Conservation (phyloP, 225 moss, liverwort and hornwort species). For the Bryoerythrophyllum caledonicum region DNA sequence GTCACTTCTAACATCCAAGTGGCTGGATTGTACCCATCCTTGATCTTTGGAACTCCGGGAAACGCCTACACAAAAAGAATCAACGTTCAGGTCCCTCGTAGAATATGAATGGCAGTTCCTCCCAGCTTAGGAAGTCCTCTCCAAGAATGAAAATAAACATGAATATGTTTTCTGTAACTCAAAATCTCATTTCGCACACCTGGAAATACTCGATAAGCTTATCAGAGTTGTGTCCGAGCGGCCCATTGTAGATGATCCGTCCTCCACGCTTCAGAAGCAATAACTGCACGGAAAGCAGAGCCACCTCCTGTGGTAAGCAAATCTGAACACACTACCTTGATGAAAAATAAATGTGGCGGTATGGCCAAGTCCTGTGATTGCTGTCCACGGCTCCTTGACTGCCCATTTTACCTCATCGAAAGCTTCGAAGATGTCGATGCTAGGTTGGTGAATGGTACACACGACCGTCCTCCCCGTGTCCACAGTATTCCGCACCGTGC, state of each 20-base stretch:
- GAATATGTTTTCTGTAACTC: too few species aligned
- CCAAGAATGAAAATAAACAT: too few species aligned
- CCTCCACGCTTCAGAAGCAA: slow-evolving; percentile 62
- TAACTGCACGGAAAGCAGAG: slow-evolving; percentile 36
- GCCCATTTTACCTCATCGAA: slow-evolving; percentile 43
- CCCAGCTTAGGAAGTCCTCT: too few species aligned
- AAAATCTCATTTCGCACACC: slow-evolving; percentile 14
- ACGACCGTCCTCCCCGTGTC: slow-evolving; percentile 60
- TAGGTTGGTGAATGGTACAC: slow-evolving; percentile 62
- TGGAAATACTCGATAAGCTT: slow-evolving; percentile 52
- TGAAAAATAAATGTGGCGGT: neutral
- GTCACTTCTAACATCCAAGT: slow-evolving; percentile 71
- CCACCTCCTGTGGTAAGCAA: neutral
- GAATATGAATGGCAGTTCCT: too few species aligned
- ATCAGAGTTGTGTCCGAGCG: slow-evolving; percentile 48
- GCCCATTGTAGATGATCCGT: slow-evolving; percentile 52
- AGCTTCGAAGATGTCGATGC: slow-evolving; percentile 62
- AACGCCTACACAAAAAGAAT: slow-evolving; percentile 23
- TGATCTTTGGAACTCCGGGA: slow-evolving; percentile 48
- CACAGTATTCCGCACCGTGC: slow-evolving; percentile 57
- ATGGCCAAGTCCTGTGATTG: too few species aligned
- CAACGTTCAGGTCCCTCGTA: neutral
- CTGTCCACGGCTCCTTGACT: too few species aligned
- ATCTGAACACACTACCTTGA: neutral
- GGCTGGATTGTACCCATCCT: slow-evolving; percentile 55